Evolutionary conservation across 805 yeast genomes (phyloP), one percentile per base, ranked within the genome.

Genomic region (Candida alai): DNA sequence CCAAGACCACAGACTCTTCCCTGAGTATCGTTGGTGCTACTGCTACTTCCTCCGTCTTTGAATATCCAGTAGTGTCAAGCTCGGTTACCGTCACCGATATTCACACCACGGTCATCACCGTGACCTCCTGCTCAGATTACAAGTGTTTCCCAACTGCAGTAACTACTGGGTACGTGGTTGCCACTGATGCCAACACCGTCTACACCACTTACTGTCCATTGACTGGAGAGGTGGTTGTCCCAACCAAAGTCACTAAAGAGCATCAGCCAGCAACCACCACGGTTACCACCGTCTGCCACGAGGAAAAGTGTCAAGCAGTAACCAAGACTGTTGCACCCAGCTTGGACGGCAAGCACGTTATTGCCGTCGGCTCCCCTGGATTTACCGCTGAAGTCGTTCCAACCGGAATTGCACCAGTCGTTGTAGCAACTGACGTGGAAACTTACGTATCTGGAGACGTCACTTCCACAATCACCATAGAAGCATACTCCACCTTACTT

Each of bases 101-200:
- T 30, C 38, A 46, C 2, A 54, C 60, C 26, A 53, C 62, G 12
- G 58, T 58, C 11, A 31, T 61, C 12, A 60, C 67, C 13, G 42
- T 58, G 32, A 60, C 69, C 30, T 59, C 66, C 13, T 64, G 70
- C 42, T 39, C 51, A 5, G 57, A 55, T 37, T 28, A 62, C 48
- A 54, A 44, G 38, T 65, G 70, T 44, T 23, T 44, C 5, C 27
- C 37, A 19, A 52, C 44, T 24, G 46, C 63, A 17, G 53, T 51
- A 24, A 62, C 70, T 34, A 54, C 65, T 37, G 69, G 68, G 36
- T 36, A 50, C 10, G 49, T 55, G 14, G 46, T 53, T 23, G 42
- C 52, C 15, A 51, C 56, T 21, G 34, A 42, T 17, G 47, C 44
- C 11, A 6, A 34, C 24, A 52, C 56, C 24, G 34, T 42, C 24